phyloP scores from a whole-genome alignment of 768 basidiomycete species.

The Lactarius vividus region DNA sequence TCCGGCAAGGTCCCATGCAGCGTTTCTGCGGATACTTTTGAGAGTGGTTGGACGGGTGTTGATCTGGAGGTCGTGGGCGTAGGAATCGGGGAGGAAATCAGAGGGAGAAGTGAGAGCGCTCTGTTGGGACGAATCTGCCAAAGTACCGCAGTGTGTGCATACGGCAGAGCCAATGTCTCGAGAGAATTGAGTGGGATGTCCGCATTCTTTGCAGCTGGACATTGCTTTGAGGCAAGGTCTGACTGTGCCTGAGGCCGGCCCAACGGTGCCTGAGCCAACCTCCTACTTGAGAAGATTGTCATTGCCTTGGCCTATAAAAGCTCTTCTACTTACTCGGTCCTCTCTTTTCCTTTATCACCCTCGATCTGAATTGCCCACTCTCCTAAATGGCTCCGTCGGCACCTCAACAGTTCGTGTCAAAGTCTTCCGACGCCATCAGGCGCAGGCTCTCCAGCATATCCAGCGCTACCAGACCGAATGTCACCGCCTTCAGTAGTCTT shows the following conservation, averaged over 20 bases:
- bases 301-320: constrained; percentile 7
- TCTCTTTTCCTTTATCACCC: constrained; percentile 32
- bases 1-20: constrained; percentile 61
- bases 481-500: constrained; percentile 57
- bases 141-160: constrained; percentile 70
- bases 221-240: constrained; percentile 3
- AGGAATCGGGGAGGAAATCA: constrained; percentile 37
- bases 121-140: constrained; percentile 56
- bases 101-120: constrained; percentile 52
- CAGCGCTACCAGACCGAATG: constrained; percentile 50
- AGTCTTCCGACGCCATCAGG: constrained; percentile 58
- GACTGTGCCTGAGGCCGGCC: neutral
- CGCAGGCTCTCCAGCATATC: constrained; percentile 65
- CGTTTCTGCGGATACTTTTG: constrained; percentile 47
- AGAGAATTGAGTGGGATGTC: constrained; percentile 24
- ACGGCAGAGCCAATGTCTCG: constrained; percentile 38
- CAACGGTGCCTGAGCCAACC: neutral
- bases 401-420: constrained; percentile 54
- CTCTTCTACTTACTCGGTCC: constrained; percentile 16
- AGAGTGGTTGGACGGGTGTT: constrained; percentile 37
- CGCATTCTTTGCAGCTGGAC: constrained; percentile 23
- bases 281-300: too few relatives aligned
- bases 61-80: constrained; percentile 34
- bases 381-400: constrained; percentile 6
- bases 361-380: constrained; percentile 40